These are phyloP conservation scores for Inonotus obliquus DNA, from an alignment of 1,284 basidiomycete species.

Conservation along the genomic window DNA sequence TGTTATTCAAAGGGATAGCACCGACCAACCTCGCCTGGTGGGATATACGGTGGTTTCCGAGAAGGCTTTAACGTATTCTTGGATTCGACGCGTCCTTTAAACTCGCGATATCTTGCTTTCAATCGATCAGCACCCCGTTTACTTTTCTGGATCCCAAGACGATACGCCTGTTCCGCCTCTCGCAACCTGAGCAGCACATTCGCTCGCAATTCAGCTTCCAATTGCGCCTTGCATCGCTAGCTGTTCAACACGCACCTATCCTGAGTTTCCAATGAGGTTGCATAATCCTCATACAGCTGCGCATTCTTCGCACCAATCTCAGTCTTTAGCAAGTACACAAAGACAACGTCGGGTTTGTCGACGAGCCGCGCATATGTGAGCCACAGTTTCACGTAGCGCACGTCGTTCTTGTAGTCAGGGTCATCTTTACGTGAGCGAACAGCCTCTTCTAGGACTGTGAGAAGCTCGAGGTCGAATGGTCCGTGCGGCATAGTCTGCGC, in stretches of 20 bases:
- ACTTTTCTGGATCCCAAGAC: constrained; percentile 76
- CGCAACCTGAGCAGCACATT: constrained; percentile 40
- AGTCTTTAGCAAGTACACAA: constrained; percentile 69
- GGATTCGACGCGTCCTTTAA: constrained; percentile 51
- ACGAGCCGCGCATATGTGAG: constrained; percentile 72
- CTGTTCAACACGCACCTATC: constrained; percentile 60
- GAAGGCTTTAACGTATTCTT: constrained; percentile 4
- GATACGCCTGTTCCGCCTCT: constrained; percentile 83
- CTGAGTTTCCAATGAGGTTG: constrained; percentile 64
- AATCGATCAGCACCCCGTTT: constrained; percentile 83
- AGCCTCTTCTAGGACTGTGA: constrained; percentile 64
- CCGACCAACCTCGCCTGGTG: constrained; percentile 10
- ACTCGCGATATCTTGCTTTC: constrained; percentile 80
- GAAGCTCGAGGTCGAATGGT: constrained; percentile 62
- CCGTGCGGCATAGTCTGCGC: constrained; percentile 48
- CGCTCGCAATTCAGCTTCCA: neutral
- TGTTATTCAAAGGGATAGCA: neutral
- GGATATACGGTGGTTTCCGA: neutral
- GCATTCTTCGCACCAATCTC: constrained; percentile 79
- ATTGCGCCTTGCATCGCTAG: neutral
- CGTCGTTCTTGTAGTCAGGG: constrained; percentile 76
- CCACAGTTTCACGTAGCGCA: constrained; percentile 89
- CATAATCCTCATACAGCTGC: constrained; percentile 84
- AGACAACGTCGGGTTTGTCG: constrained; percentile 53
- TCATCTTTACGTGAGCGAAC: constrained; percentile 79